Conservation (phyloP, 768 basidiomycete genomes). For the Sarcodon aspratus region DNA sequence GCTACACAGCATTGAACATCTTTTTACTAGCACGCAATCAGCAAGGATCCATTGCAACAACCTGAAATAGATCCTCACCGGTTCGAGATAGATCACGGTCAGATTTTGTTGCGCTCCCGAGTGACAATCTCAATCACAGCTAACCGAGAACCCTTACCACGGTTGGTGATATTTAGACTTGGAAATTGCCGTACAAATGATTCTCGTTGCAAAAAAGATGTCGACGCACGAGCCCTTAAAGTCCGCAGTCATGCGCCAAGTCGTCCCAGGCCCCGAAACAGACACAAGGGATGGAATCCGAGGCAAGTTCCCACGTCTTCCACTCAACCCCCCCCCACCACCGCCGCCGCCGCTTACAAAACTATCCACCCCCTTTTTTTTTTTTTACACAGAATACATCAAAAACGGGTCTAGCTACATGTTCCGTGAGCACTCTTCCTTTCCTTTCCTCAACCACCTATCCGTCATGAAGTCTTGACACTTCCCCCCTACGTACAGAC, state of each 20-base stretch:
- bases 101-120: background rate
- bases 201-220: no score
- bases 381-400: no score
- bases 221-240: no score
- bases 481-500: conserved; percentile 11
- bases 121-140: background rate
- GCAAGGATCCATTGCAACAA: conserved; percentile 12
- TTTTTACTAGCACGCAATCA: conserved; percentile 9
- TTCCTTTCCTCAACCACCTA: no score
- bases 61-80: conserved; percentile 18
- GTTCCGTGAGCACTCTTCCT: no score
- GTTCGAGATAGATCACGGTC: conserved; percentile 17
- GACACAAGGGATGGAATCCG: conserved; percentile 30
- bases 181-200: conserved; percentile 11
- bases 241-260: conserved; percentile 17
- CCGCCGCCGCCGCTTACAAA: no score
- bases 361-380: background rate
- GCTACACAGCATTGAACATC: background rate
- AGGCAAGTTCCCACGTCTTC: background rate
- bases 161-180: conserved; percentile 20
- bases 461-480: no score
- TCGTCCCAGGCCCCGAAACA: conserved; percentile 36
- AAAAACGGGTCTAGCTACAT: no score
- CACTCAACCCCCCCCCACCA: no score
- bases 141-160: background rate